phyloP scores from a whole-genome alignment of 2,329 filamentous ascomycete genomes.

The Dryadomyces quercivorus region DNA sequence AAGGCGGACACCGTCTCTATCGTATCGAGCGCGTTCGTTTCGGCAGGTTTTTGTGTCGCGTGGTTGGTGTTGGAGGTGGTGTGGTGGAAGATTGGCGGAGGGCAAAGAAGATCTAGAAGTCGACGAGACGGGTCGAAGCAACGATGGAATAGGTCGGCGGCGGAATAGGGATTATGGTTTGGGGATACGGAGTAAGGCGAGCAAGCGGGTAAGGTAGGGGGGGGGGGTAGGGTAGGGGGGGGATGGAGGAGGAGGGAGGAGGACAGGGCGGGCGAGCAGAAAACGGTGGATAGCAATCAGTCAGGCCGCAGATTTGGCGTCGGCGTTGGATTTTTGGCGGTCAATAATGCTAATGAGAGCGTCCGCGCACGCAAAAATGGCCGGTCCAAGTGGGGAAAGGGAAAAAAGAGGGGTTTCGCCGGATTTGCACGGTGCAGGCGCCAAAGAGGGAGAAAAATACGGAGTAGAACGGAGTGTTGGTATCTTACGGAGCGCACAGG shows the following conservation, averaged over 20 bases:
- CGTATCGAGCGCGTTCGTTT: neutral
- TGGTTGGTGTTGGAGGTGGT: neutral
- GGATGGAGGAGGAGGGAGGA: neutral
- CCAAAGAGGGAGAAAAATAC: neutral
- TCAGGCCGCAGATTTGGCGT: neutral
- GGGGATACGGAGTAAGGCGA: neutral
- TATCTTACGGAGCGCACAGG: too few species aligned
- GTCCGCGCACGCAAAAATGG: neutral
- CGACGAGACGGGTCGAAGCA: neutral
- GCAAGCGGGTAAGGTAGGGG: constrained; percentile 3
- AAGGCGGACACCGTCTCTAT: neutral
- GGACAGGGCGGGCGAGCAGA: constrained; percentile 1
- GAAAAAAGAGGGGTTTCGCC: constrained; percentile 1
- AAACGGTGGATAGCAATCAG: constrained; percentile 1
- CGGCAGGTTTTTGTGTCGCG: neutral
- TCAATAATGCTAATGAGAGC: neutral
- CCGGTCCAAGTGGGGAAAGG: constrained; percentile 3
- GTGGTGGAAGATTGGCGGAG: neutral
- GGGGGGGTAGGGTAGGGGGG: neutral
- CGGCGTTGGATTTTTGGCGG: neutral
- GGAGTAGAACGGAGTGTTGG: too few species aligned
- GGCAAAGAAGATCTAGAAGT: neutral
- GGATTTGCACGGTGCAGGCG: neutral
- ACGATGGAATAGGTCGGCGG: neutral
- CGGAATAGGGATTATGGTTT: neutral